These are phyloP conservation scores for Crithidia thermophila DNA, from an alignment of 208 protist species.

Conservation along the genomic window DNA sequence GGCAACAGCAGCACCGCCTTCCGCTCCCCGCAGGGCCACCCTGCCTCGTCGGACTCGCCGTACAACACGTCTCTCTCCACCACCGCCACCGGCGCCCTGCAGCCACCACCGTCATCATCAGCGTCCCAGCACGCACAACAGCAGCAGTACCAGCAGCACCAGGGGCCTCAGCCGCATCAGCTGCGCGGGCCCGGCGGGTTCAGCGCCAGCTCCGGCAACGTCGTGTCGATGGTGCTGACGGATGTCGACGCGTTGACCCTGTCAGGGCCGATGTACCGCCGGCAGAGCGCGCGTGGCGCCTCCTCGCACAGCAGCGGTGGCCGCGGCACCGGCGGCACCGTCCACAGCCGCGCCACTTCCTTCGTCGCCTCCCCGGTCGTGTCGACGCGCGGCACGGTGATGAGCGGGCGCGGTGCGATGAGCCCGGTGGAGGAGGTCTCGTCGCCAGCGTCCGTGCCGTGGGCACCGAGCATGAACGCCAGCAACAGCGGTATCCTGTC, in stretches of 20 bases:
- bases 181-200: neutral
- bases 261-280: neutral
- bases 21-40: conserved; percentile 2
- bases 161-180: too few species aligned
- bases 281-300: neutral
- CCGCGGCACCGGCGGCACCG: neutral
- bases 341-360: neutral
- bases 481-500: too few species aligned
- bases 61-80: neutral
- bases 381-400: neutral
- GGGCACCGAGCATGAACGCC: too few species aligned
- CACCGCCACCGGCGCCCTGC: too few species aligned
- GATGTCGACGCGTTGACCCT: neutral
- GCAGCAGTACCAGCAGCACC: too few species aligned
- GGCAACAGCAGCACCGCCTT: neutral
- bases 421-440: neutral
- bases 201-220: neutral
- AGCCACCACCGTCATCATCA: too few species aligned
- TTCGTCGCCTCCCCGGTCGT: neutral
- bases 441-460: neutral
- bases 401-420: neutral
- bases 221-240: neutral
- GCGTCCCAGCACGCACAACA: too few species aligned
- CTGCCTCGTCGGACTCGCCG: neutral
- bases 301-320: conserved; percentile 11